phyloP scores from a whole-genome alignment of 306 rosid species.

The Morella rubra region DNA sequence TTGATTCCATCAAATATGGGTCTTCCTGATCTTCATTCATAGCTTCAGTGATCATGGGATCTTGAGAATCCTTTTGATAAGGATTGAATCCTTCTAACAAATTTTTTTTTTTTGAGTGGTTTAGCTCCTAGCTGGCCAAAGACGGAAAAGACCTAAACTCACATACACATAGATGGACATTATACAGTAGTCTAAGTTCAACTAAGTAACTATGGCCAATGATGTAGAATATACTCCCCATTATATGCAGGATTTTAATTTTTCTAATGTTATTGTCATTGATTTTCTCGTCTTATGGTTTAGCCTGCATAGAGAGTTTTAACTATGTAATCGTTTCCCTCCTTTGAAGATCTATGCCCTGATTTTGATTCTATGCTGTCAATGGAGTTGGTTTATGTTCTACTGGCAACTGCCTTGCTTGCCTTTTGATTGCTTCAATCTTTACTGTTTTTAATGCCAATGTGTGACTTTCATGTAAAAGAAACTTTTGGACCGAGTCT shows the following conservation, averaged over 20 bases:
- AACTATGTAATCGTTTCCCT: too few species aligned
- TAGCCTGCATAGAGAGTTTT: too few species aligned
- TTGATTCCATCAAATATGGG: neutral
- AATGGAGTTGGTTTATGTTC: neutral
- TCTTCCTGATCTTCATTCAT: too few species aligned
- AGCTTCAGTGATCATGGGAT: too few species aligned
- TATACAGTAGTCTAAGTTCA: neutral
- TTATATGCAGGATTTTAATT: neutral
- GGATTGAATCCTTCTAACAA: too few species aligned
- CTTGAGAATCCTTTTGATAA: too few species aligned
- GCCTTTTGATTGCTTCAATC: neutral
- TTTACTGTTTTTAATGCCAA: neutral
- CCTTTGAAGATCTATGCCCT: neutral
- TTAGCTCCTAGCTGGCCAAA: too few species aligned
- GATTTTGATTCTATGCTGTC: neutral
- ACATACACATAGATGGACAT: neutral
- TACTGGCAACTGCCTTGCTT: neutral
- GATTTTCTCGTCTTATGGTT: too few species aligned
- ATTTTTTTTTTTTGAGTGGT: too few species aligned
- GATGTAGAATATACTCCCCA: neutral
- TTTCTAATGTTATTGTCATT: neutral
- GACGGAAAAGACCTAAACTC: neutral
- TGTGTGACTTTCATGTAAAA: neutral
- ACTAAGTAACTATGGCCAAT: neutral
- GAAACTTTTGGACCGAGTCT: neutral